Evolutionary conservation across 495 filamentous ascomycete species (phyloP).

Genomic region (Aspergillus affinis): DNA sequence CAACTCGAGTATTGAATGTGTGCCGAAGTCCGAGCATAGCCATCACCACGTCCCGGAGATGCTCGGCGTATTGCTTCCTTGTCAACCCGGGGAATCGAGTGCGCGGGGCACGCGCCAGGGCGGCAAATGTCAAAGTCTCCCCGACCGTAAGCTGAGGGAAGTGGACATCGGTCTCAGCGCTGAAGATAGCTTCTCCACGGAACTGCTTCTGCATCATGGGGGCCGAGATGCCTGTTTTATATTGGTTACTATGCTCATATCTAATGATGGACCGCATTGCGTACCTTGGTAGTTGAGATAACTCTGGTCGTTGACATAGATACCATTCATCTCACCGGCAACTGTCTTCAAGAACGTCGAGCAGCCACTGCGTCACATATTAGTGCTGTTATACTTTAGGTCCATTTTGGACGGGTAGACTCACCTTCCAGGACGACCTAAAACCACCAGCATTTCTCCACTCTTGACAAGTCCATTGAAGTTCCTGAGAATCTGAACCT

Average conservation of each 20-base stretch:
- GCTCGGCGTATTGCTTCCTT: slow-evolving; percentile 32
- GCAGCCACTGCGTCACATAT: slow-evolving; percentile 1
- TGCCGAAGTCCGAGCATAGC: slow-evolving; percentile 46
- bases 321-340: slow-evolving; percentile 64
- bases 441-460: slow-evolving; percentile 71
- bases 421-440: slow-evolving; percentile 73
- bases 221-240: no score
- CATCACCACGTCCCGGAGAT: slow-evolving; percentile 45
- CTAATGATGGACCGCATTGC: not conserved
- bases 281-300: slow-evolving; percentile 64
- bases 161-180: slow-evolving; percentile 58
- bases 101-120: slow-evolving; percentile 41
- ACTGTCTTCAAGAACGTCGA: slow-evolving; percentile 68
- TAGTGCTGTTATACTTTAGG: no score
- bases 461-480: slow-evolving; percentile 64
- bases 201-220: slow-evolving; percentile 60
- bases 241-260: no score
- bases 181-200: slow-evolving; percentile 62
- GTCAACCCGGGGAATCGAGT: slow-evolving; percentile 40
- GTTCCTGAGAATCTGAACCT: slow-evolving; percentile 60
- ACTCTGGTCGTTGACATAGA: slow-evolving; percentile 50
- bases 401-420: no score
- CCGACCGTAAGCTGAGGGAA: slow-evolving; percentile 61
- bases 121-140: slow-evolving; percentile 59
- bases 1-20: slow-evolving; percentile 45